Percentiles rank a stretch among this genome's conserved stretches.
phyloP scores from a whole-genome alignment of 306 rosid genomes.

The Myrica gale region DNA sequence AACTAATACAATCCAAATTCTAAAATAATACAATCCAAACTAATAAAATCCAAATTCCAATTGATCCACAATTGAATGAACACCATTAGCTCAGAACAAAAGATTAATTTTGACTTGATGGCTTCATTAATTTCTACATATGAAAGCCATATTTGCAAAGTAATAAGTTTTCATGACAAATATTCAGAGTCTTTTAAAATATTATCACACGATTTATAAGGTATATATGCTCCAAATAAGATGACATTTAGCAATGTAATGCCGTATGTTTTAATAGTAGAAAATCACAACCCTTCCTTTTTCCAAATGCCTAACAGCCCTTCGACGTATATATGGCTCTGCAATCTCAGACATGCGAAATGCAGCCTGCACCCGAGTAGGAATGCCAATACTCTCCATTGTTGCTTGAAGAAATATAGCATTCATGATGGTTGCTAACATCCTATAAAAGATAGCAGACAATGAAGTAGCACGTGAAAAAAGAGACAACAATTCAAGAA shows the following conservation, averaged over 20 bases:
- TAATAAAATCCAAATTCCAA: too few species aligned
- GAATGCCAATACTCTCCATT: constrained; percentile 98
- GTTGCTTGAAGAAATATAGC: constrained; percentile 98
- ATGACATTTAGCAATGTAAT: neutral
- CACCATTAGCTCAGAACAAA: constrained; percentile 17
- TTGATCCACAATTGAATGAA: too few species aligned
- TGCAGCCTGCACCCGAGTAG: constrained; percentile 98
- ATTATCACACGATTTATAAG: neutral
- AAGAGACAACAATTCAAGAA: neutral
- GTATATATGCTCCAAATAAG: neutral
- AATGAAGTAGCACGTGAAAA: neutral
- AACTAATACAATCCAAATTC: too few species aligned
- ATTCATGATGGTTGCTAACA: constrained; percentile 98
- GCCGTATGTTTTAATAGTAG: neutral
- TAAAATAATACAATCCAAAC: too few species aligned
- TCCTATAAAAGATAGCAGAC: constrained; percentile 43
- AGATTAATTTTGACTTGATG: neutral
- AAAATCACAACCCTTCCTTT: constrained; percentile 91
- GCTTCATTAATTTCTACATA: neutral
- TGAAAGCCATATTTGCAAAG: neutral
- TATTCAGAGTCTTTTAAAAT: neutral
- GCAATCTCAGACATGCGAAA: constrained; percentile 98
- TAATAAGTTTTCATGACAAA: neutral
- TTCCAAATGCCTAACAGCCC: constrained; percentile 94
- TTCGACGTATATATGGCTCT: constrained; percentile 93